phyloP scores from a whole-genome alignment of 2,329 filamentous ascomycete genomes.

The Apiospora phragmitis region DNA sequence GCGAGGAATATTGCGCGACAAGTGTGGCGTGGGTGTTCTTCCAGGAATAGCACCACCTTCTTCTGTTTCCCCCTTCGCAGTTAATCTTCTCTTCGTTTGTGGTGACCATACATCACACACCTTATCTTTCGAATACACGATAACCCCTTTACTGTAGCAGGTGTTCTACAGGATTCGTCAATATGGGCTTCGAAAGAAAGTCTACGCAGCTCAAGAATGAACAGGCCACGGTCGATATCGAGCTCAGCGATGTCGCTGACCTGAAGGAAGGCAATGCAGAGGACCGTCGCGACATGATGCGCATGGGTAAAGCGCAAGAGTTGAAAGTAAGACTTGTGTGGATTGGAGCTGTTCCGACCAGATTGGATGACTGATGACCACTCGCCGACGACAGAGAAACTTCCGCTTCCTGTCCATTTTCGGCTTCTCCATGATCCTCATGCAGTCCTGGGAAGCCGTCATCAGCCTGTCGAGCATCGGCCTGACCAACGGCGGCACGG shows the following conservation, averaged over 20 bases:
- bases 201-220: background rate
- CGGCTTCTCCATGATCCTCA: constrained; percentile 19
- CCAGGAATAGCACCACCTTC: background rate
- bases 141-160: background rate
- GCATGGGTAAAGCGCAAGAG: constrained; percentile 19
- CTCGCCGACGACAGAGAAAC: background rate
- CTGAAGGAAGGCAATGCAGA: background rate
- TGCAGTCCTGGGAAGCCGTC: constrained; percentile 20
- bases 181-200: background rate
- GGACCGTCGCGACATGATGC: constrained; percentile 12
- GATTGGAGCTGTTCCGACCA: background rate
- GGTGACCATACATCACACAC: too few relatives aligned
- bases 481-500: constrained; percentile 22
- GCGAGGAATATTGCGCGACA: background rate
- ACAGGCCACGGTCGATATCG: background rate
- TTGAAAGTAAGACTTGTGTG: constrained; percentile 23
- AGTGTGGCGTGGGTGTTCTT: background rate
- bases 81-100: too few relatives aligned
- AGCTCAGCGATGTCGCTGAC: background rate
- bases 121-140: too few relatives aligned
- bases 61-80: too few relatives aligned
- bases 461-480: constrained; percentile 17
- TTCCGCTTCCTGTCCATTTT: constrained; percentile 27
- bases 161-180: background rate
- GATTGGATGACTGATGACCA: background rate